Conservation (phyloP, 768 basidiomycete species). For the Suillus spraguei region DNA sequence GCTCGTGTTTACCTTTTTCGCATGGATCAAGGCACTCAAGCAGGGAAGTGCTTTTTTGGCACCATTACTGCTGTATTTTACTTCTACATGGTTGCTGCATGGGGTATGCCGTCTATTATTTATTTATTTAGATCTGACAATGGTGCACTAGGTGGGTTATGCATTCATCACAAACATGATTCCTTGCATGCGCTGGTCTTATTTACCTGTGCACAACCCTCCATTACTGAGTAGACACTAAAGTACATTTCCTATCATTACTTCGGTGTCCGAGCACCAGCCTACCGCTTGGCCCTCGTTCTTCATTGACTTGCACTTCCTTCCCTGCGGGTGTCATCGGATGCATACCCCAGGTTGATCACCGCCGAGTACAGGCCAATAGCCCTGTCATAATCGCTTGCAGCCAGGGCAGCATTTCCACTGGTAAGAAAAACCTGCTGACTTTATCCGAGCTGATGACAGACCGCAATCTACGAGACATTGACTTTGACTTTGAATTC, state of each 20-base stretch:
- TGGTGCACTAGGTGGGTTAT: slow-evolving; percentile 96
- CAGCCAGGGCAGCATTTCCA: too few species aligned
- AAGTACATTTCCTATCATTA: slow-evolving; percentile 97
- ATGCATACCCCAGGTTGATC: too few species aligned
- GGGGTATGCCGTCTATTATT: slow-evolving; percentile 62
- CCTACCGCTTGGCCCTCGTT: slow-evolving; percentile 99
- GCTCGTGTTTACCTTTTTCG: slow-evolving; percentile 98
- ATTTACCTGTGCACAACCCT: slow-evolving; percentile 36
- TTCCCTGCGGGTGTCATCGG: slow-evolving; percentile 98
- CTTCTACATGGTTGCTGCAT: slow-evolving; percentile 99
- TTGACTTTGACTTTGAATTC: slow-evolving; percentile 17
- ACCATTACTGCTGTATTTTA: slow-evolving; percentile 93
- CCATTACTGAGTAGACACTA: slow-evolving; percentile 13
- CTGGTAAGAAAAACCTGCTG: too few species aligned
- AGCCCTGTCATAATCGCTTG: too few species aligned
- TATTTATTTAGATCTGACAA: too few species aligned
- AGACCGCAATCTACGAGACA: slow-evolving; percentile 71
- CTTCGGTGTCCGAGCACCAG: slow-evolving; percentile 98
- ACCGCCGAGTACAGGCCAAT: too few species aligned
- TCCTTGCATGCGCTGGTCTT: slow-evolving; percentile 94
- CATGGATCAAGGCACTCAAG: slow-evolving; percentile 97
- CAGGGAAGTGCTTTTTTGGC: slow-evolving; percentile 88
- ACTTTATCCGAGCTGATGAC: slow-evolving; percentile 49
- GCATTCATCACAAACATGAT: slow-evolving; percentile 99
- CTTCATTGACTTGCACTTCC: slow-evolving; percentile 98